Evolutionary conservation across 164 flowering plant species (phyloP).

Genomic region (Berberis thunbergii): DNA sequence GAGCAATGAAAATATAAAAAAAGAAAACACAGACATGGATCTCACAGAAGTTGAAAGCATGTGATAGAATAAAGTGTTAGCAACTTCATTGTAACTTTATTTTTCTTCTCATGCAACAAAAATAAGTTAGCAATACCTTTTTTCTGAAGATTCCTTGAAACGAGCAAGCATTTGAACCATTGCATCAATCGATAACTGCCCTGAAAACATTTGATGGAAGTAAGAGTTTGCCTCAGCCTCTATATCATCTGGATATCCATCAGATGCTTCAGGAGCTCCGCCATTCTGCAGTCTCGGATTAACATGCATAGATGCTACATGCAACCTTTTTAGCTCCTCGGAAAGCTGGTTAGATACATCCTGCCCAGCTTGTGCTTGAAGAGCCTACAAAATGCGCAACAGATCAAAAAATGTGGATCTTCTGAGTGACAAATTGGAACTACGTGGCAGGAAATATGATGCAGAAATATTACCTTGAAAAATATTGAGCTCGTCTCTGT

Average conservation of each 20-base stretch:
- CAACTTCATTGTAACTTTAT: too few species aligned
- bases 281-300: slow-evolving; percentile 48
- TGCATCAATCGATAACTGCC: slow-evolving; percentile 60
- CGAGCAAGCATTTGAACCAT: slow-evolving; percentile 86
- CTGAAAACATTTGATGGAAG: slow-evolving; percentile 80
- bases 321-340: slow-evolving; percentile 68
- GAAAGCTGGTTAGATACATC: slow-evolving; percentile 37
- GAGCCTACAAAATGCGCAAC: slow-evolving; percentile 43
- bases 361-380: slow-evolving; percentile 47
- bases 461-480: slow-evolving; percentile 46
- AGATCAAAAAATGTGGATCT: neutral
- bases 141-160: slow-evolving; percentile 71
- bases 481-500: slow-evolving; percentile 46
- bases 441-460: neutral
- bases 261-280: slow-evolving; percentile 45
- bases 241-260: slow-evolving; percentile 62
- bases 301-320: slow-evolving; percentile 23
- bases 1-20: neutral
- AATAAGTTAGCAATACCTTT: slow-evolving; percentile 36
- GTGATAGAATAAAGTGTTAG: too few species aligned
- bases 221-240: slow-evolving; percentile 82
- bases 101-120: neutral
- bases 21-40: neutral
- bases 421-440: neutral
- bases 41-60: neutral